phyloP scores from a whole-genome alignment of 2,329 filamentous ascomycete genomes.

The Peltaster fructicola region DNA sequence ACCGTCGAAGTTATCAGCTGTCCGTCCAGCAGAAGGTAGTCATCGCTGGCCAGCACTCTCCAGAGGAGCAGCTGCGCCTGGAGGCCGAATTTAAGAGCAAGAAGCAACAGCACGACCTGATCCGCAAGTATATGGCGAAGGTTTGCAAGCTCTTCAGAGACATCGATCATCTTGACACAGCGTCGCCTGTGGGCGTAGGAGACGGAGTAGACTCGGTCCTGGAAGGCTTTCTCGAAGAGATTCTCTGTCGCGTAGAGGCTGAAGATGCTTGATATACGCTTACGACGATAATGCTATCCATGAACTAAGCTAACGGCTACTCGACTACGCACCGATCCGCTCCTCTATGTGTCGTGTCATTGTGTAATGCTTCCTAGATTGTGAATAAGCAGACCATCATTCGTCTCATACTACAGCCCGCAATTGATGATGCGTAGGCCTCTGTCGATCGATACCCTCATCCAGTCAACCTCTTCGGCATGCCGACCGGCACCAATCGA shows the following conservation, averaged over 20 bases:
- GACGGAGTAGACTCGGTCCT: slow-evolving; percentile 75
- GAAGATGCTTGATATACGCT: slow-evolving; percentile 62
- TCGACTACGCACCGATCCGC: no score
- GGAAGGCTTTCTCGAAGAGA: slow-evolving; percentile 84
- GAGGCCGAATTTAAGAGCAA: slow-evolving; percentile 5
- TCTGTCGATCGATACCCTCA: slow-evolving; percentile 27
- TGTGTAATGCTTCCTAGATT: no score
- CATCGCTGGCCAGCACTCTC: slow-evolving; percentile 5
- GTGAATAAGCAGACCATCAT: neutral
- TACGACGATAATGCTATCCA: no score
- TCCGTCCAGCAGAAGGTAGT: slow-evolving; percentile 34
- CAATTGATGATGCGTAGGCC: slow-evolving; percentile 34
- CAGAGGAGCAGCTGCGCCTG: slow-evolving; percentile 21
- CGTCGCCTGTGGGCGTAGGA: slow-evolving; percentile 83
- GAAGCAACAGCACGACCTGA: slow-evolving; percentile 46
- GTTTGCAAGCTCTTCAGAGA: slow-evolving; percentile 70
- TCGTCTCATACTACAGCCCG: slow-evolving; percentile 23
- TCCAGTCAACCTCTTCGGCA: slow-evolving; percentile 32
- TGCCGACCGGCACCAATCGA: slow-evolving; percentile 23
- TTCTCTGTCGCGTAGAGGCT: slow-evolving; percentile 79
- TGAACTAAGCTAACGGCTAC: no score
- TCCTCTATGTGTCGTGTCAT: no score
- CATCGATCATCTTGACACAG: slow-evolving; percentile 75
- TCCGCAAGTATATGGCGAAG: slow-evolving; percentile 66
- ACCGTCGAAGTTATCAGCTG: slow-evolving; percentile 49